These are phyloP conservation scores for Neofusicoccum kwambonambiense DNA, from an alignment of 2,329 filamentous ascomycete genomes.

Conservation along the genomic window DNA sequence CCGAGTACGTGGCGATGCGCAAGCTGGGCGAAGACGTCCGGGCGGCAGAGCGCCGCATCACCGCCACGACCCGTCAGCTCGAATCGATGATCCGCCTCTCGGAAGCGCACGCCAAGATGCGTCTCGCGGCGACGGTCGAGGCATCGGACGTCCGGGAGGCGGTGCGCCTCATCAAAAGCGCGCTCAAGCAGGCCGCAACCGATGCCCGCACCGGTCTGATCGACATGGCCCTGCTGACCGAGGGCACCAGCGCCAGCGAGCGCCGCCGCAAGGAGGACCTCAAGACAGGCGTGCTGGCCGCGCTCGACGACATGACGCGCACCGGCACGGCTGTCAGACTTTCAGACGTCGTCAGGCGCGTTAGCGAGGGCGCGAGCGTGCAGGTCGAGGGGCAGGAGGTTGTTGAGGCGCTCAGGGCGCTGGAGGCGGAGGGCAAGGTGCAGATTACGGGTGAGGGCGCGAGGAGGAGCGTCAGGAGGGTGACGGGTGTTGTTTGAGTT, in stretches of 20 bases:
- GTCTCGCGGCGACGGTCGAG: conserved; percentile 73
- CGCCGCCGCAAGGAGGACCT: conserved; percentile 78
- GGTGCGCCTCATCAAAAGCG: conserved; percentile 86
- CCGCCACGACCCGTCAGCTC: conserved; percentile 91
- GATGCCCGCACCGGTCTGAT: conserved; percentile 87
- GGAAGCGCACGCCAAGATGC: conserved; percentile 98
- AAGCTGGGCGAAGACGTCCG: conserved; percentile 73
- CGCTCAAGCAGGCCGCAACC: conserved; percentile 95
- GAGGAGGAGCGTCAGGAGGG: conserved; percentile 75
- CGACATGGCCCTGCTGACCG: conserved; percentile 92
- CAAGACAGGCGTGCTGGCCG: conserved; percentile 70
- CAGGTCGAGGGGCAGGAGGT: conserved; percentile 79
- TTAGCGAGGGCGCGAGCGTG: conserved; percentile 61
- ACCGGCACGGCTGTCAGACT: conserved; percentile 64
- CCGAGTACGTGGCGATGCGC: conserved; percentile 91
- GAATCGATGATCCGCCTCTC: conserved; percentile 98
- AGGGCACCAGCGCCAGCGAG: conserved; percentile 89
- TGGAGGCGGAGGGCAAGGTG: conserved; percentile 83
- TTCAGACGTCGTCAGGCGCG: conserved; percentile 70
- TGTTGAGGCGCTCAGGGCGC: conserved; percentile 70
- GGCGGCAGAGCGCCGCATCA: conserved; percentile 90
- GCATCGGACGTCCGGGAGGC: conserved; percentile 84
- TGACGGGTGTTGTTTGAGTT: conserved; percentile 56
- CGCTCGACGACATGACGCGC: conserved; percentile 78
- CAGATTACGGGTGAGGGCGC: conserved; percentile 81